Evolutionary conservation across 805 yeast species (phyloP), one percentile per base, ranked within the genome.

Genomic region (Lipomyces chichibuensis): DNA sequence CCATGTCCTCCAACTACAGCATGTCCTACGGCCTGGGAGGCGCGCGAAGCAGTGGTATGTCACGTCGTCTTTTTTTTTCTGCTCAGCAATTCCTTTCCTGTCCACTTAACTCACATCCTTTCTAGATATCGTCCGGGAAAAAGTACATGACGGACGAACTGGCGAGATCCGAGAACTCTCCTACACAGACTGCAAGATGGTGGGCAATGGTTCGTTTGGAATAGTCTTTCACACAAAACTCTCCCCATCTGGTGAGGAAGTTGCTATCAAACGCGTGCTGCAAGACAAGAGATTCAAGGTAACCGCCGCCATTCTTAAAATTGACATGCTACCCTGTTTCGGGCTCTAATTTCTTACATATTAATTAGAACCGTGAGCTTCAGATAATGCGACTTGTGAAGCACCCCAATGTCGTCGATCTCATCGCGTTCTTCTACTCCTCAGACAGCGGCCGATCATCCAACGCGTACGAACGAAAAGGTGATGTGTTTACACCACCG

Each of bases 201-300:
- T 94, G 54, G 99, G 99, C n/a, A 96, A 91, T 78, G 99, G 99
- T 11, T 93, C 98, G n/a, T 95, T 95, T 80, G 99, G 99, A 2
- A 93, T 92, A 43, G 99, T 95, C n/a, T 92, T 92, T 77, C 95
- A 91, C 72, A 92, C 97, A 6, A 87, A 85, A 66, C 82, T 95
- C 52, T 75, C 85, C 68, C 92, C 94, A 20, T 83, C 89, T 27
- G 87, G 89, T 67, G 90, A 88, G 73, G 84, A 87, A 54, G 96
- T 94, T 23, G 99, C 99, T 60, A 92, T 95, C 76, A 95, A 95
- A 79, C 86, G 96, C 73, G 99, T 95, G n/a, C 83, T 94, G 32
- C 98, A 95, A 77, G 99, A 95, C 79, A 91, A 89, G 76, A 82
- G 98, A 59, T 95, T 93, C 84, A 90, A 95, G 77, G 91, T 91